Evolutionary conservation across 192 early-diverging fungal species (phyloP).

Genomic region (Spizellomyces sp.): DNA sequence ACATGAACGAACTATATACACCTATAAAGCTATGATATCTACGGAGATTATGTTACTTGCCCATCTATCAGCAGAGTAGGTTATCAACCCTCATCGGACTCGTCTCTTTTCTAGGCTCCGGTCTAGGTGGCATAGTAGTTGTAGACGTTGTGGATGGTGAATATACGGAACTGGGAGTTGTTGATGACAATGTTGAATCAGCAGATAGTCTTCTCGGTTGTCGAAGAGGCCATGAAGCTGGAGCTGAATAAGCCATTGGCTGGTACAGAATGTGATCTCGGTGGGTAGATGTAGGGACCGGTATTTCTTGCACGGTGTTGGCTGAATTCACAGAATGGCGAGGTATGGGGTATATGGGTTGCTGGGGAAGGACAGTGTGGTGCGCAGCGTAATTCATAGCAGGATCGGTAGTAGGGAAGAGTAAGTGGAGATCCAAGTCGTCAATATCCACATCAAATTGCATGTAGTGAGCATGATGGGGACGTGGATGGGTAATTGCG

Average conservation of each 20-base stretch:
- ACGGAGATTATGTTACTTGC: too few species aligned
- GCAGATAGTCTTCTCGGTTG: not conserved
- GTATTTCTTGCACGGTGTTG: not conserved
- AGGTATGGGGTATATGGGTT: too few species aligned
- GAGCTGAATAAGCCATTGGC: not conserved
- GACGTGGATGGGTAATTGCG: not conserved
- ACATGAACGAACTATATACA: too few species aligned
- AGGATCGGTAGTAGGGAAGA: not conserved
- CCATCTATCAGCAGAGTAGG: slow-evolving; percentile 13
- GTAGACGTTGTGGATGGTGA: not conserved
- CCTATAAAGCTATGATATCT: too few species aligned
- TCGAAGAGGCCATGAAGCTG: not conserved
- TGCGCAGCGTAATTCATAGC: too few species aligned
- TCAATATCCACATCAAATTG: slow-evolving; percentile 24
- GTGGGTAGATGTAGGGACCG: not conserved
- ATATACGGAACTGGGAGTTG: not conserved
- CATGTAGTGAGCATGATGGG: slow-evolving; percentile 18
- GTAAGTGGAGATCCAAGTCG: slow-evolving; percentile 1
- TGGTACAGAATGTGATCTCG: not conserved
- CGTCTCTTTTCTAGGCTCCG: not conserved
- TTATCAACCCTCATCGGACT: slow-evolving; percentile 29
- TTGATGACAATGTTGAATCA: not conserved
- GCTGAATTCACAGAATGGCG: not conserved
- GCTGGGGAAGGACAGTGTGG: too few species aligned
- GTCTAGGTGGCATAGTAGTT: not conserved